phyloP scores from a whole-genome alignment of 805 yeast species.

The Myxozyma lipomycoides region DNA sequence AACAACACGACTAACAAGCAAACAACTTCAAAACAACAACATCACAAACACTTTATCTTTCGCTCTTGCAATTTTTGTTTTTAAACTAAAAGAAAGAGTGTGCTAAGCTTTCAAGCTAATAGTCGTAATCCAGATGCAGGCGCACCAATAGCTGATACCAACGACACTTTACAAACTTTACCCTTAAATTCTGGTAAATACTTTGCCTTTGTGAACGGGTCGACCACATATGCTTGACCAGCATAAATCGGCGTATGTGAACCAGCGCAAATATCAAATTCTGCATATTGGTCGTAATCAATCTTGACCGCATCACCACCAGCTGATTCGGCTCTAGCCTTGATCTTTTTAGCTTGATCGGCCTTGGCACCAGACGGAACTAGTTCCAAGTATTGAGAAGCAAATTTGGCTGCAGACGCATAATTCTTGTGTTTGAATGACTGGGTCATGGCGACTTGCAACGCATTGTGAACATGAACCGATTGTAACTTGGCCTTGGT shows the following conservation, averaged over 20 bases:
- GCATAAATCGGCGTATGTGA: slow-evolving; percentile 85
- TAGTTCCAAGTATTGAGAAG: slow-evolving; percentile 71
- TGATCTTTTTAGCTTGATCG: slow-evolving; percentile 74
- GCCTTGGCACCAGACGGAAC: slow-evolving; percentile 56
- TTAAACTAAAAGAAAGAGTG: too few species aligned
- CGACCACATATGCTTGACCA: slow-evolving; percentile 63
- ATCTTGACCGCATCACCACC: slow-evolving; percentile 84
- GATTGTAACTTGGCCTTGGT: slow-evolving; percentile 78
- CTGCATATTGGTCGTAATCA: slow-evolving; percentile 89
- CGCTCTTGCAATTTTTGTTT: background rate
- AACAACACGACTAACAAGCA: too few species aligned
- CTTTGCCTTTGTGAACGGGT: slow-evolving; percentile 85
- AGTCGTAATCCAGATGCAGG: slow-evolving; percentile 84
- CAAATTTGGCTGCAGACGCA: slow-evolving; percentile 85
- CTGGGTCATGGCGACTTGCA: slow-evolving; percentile 93
- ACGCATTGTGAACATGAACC: slow-evolving; percentile 79
- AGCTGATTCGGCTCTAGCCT: slow-evolving; percentile 65
- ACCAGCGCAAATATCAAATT: slow-evolving; percentile 83
- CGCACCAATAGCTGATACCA: slow-evolving; percentile 77
- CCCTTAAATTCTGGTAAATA: slow-evolving; percentile 79
- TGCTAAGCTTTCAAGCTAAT: slow-evolving; percentile 22
- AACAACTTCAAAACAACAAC: background rate
- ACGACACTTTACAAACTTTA: slow-evolving; percentile 67
- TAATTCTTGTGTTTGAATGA: slow-evolving; percentile 84
- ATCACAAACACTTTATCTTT: background rate